phyloP scores from a whole-genome alignment of 1,284 basidiomycete genomes.

The Ustilago trichophora region DNA sequence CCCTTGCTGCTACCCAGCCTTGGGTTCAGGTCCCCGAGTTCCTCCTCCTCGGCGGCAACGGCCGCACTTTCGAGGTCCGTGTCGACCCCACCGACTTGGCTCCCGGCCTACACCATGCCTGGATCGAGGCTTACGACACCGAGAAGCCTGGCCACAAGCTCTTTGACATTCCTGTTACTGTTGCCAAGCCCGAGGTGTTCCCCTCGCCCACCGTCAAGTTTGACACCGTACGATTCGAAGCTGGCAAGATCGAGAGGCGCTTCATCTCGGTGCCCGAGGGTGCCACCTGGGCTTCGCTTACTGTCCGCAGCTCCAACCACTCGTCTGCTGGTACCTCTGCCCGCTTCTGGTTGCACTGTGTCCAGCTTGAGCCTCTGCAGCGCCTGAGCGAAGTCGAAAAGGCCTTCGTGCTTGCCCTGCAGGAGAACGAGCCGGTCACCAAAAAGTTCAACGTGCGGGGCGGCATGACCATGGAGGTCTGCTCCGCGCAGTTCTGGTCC shows the following conservation, averaged over 20 bases:
- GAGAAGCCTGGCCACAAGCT: constrained; percentile 56
- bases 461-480: constrained; percentile 65
- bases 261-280: constrained; percentile 66
- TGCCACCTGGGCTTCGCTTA: constrained; percentile 66
- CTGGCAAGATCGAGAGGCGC: constrained; percentile 61
- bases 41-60: constrained; percentile 63
- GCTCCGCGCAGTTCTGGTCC: constrained; percentile 66
- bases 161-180: constrained; percentile 65
- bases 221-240: constrained; percentile 45
- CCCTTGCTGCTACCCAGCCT: constrained; percentile 52
- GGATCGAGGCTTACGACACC: constrained; percentile 62
- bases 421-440: constrained; percentile 64
- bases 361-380: constrained; percentile 63
- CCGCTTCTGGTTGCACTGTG: constrained; percentile 66
- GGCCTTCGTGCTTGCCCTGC: constrained; percentile 60
- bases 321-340: constrained; percentile 55
- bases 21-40: constrained; percentile 64
- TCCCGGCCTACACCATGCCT: constrained; percentile 63
- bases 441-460: constrained; percentile 64
- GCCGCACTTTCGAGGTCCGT: constrained; percentile 65
- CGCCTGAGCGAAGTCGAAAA: constrained; percentile 62
- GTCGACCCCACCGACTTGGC: constrained; percentile 62
- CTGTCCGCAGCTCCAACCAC: constrained; percentile 60
- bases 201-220: constrained; percentile 51
- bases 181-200: constrained; percentile 63